These are phyloP conservation scores for Neurospora tetraspora DNA, from an alignment of 495 filamentous ascomycete genomes.

Conservation along the genomic window DNA sequence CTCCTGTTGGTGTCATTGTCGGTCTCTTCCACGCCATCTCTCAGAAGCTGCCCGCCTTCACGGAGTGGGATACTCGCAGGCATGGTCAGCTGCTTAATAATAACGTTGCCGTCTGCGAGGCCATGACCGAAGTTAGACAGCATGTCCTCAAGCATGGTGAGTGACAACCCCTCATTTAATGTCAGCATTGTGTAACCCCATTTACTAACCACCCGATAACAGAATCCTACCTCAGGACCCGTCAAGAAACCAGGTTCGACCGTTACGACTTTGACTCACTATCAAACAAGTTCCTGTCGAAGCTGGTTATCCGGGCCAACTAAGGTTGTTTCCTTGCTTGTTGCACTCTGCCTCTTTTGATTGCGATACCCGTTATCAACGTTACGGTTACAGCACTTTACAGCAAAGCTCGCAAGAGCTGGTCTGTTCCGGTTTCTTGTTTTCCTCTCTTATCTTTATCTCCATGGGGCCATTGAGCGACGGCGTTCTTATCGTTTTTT, in stretches of 20 bases:
- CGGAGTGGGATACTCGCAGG: slow-evolving; percentile 81
- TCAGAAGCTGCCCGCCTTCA: slow-evolving; percentile 80
- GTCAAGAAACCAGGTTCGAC: slow-evolving; percentile 62
- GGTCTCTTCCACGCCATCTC: slow-evolving; percentile 93
- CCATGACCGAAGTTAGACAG: slow-evolving; percentile 84
- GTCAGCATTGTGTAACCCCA: slow-evolving; percentile 7
- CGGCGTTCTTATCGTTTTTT: slow-evolving; percentile 15
- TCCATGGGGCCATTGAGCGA: slow-evolving; percentile 14
- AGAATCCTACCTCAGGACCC: slow-evolving; percentile 49
- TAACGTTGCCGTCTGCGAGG: slow-evolving; percentile 81
- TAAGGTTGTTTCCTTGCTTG: slow-evolving; percentile 32
- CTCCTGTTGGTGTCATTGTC: slow-evolving; percentile 86
- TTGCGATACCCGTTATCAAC: slow-evolving; percentile 15
- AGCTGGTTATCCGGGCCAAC: slow-evolving; percentile 88
- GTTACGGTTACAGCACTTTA: slow-evolving; percentile 10
- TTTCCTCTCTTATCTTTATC: slow-evolving; percentile 19
- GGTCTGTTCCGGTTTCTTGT: slow-evolving; percentile 17
- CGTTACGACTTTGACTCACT: slow-evolving; percentile 83
- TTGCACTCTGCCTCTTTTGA: slow-evolving; percentile 9
- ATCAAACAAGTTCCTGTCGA: slow-evolving; percentile 89
- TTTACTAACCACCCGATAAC: background rate
- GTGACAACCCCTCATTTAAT: slow-evolving; percentile 15
- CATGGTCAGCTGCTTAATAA: slow-evolving; percentile 81
- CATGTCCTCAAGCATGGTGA: slow-evolving; percentile 85
- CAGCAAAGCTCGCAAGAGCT: slow-evolving; percentile 16